A percentile compares a stretch with the other conserved stretches of the same genome.
These are phyloP conservation scores for Aurifilum marmelostoma DNA, from an alignment of 2,329 filamentous ascomycete species.

Conservation along the genomic window DNA sequence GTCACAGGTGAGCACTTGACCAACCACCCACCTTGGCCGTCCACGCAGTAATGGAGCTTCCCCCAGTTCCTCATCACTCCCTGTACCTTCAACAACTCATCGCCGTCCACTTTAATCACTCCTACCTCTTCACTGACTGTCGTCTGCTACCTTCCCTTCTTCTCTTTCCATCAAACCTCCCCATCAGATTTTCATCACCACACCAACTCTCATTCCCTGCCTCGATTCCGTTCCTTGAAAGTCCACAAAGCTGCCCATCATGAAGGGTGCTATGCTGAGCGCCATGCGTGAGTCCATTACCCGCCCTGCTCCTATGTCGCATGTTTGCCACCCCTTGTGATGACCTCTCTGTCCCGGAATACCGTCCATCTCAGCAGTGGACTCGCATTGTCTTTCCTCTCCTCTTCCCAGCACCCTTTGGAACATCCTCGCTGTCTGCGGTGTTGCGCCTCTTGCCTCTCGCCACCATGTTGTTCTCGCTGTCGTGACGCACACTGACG, in stretches of 20 bases:
- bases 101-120: slow-evolving; percentile 9
- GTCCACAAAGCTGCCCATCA: slow-evolving; percentile 53
- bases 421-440: not conserved
- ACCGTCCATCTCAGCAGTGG: not conserved
- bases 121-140: slow-evolving; percentile 7
- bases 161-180: slow-evolving; percentile 7
- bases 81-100: slow-evolving; percentile 10
- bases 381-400: not conserved
- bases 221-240: not conserved
- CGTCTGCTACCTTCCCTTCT: slow-evolving; percentile 14
- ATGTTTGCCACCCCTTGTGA: slow-evolving; percentile 13
- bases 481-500: slow-evolving; percentile 61
- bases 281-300: slow-evolving; percentile 37
- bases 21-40: slow-evolving; percentile 5
- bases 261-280: slow-evolving; percentile 85
- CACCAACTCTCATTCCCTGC: slow-evolving; percentile 6
- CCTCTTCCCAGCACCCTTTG: not conserved
- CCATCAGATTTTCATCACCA: slow-evolving; percentile 8
- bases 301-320: slow-evolving; percentile 11
- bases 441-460: not conserved
- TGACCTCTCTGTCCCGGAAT: slow-evolving; percentile 5
- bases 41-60: slow-evolving; percentile 19
- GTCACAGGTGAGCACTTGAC: slow-evolving; percentile 21
- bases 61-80: slow-evolving; percentile 16
- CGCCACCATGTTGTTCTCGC: slow-evolving; percentile 44